Conservation (phyloP, 2,329 filamentous ascomycete species). For the Calycina marina region DNA sequence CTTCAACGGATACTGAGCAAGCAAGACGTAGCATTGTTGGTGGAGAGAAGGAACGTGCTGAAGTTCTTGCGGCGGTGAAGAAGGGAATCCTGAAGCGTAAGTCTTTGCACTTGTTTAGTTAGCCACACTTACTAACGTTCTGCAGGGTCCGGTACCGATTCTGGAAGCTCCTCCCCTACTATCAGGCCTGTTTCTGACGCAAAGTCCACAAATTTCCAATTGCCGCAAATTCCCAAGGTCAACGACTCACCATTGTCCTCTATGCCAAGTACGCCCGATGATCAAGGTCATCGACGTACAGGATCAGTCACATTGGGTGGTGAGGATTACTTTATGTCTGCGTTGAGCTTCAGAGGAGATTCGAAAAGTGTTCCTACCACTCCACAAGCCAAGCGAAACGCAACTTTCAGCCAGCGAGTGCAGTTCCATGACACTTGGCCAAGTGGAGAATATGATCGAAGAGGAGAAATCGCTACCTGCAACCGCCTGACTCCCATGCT, state of each 20-base stretch:
- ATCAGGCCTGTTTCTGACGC: constrained; percentile 42
- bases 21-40: constrained; percentile 81
- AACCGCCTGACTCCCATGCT: constrained; percentile 94
- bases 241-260: constrained; percentile 74
- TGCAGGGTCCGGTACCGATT: constrained; percentile 30
- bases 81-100: constrained; percentile 92
- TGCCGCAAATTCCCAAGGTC: constrained; percentile 46
- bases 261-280: constrained; percentile 74
- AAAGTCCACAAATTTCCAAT: constrained; percentile 35
- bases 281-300: constrained; percentile 51
- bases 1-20: constrained; percentile 44
- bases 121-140: constrained; percentile 20
- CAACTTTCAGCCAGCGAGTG: constrained; percentile 80
- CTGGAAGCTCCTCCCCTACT: constrained; percentile 53
- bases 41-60: constrained; percentile 77
- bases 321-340: constrained; percentile 82
- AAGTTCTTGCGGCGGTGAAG: constrained; percentile 80
- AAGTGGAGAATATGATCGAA: constrained; percentile 85
- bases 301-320: constrained; percentile 56
- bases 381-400: constrained; percentile 48
- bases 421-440: constrained; percentile 97
- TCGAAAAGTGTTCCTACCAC: constrained; percentile 71
- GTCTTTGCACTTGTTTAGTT: constrained; percentile 16
- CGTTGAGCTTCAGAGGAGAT: constrained; percentile 57
- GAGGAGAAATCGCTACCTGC: constrained; percentile 93